Evolutionary conservation across 1,139 yeast genomes (phyloP), one percentile per base, ranked within the genome.

Genomic region (Candida sp.): DNA sequence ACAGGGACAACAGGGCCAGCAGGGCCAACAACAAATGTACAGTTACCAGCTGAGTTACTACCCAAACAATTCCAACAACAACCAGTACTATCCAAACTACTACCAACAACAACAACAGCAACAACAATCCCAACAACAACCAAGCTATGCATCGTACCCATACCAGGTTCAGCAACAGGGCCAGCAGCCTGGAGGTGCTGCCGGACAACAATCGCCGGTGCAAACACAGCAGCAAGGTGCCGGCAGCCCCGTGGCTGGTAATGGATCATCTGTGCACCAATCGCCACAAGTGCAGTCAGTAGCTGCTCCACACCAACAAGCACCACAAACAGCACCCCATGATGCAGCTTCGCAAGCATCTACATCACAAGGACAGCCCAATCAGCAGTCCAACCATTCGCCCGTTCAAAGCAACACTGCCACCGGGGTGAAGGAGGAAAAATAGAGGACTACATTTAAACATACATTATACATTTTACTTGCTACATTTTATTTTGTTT

Each of bases 21-120:
- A 42, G 17, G 51, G 47, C 42, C 59, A 50, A 37, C 58, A 49
- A 51, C 58, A 57, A 37, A 35, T 50, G 7, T 60, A 60, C 47
- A 57, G 59, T 5, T 61, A 61, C 42, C 67, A 62, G 54, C 63
- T 59, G 51, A 25, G 38, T 30, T 60, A 59, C 46, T 58, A 59
- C 47, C 59, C 60, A 33, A 46, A 38, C 33, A 31, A 39, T n/a
- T 22, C 51, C 12, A 42, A n/a, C 35, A 46, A 35, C 17, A 40
- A 35, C 41, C 64, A 58, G 46, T 61, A 60, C 44, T 62, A 62
- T 53, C 57, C 58, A 9, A 46, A 42, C 33, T 35, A 59, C 44
- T 60, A 62, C 50, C 56, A 57, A 28, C 61, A 61, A 39, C 52
- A 59, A 27, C 46, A 42, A 33, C 46, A 41, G 9, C 38, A 25